Evolutionary conservation across 345 rosid genomes (phyloP), one percentile per base, ranked within the genome.

Genomic region (Brassica incana): DNA sequence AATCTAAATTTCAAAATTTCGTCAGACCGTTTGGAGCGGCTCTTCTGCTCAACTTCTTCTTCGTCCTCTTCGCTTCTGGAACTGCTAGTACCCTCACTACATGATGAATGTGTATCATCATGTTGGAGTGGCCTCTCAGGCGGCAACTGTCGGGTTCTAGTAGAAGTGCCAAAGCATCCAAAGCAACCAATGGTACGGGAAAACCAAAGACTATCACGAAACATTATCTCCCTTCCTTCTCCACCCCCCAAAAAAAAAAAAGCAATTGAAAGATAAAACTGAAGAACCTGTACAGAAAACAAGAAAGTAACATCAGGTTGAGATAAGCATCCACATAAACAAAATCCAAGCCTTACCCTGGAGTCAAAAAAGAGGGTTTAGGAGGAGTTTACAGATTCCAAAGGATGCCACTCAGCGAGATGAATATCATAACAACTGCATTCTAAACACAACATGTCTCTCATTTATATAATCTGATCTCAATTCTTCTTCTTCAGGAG

Each of bases 391-490:
- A 32, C 80, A 84, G 84, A 86, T 84, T 95, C 88, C 88, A 92
- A 48, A 63, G 95, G 98, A 84, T 92, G 97, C 98, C 99, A 95
- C 82, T 95, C 92, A 74, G 95, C 91, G 80, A 91, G 83, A 83
- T 90, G 98, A 83, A 81, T 79, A 74, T 80, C 78, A 79, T 78
- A 81, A 56, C 85, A 82, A 74, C 74, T 77, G 65, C 79, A 78
- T 75, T 67, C 75, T 65, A 71, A 85, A 65, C 80, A 71, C 84
- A 82, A 78, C 99, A 92, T 95, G 35, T 78, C 27, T 58, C 78
- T 67, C 61, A 73, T 32, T 67, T 16, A 35, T 2, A 72, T 65
- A 18, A 27, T 25, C 8, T 0, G 54, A 0, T 70, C 12, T 14
- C 2, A 38, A 10, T 15, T 14, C 3, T 11, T 29, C 50, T 14